Base-by-base conservation (phyloP, 225 moss, liverwort and hornwort genomes). In the Lunularia cruciata region DNA sequence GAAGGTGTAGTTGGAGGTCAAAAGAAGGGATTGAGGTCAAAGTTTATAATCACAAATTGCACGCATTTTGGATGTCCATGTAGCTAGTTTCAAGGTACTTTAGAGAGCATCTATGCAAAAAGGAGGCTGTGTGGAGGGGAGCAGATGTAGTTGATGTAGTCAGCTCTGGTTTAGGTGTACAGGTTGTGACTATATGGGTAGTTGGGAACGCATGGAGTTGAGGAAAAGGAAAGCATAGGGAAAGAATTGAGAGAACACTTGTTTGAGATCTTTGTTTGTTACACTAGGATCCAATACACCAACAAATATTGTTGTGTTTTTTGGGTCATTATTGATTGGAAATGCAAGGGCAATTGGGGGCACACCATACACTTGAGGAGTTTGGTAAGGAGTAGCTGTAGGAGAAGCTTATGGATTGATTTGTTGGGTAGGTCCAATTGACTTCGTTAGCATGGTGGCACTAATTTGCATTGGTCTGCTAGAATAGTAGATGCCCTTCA, bases 221-320 rank as follows among this genome's bases (percentile, higher is more conserved):
- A 60, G 13, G 51, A 38, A 57, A 28, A 20, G n/a, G 12, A 22
- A 32, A 19, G 31, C 55, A 9, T 55, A 64, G 27, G 25, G 30
- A 8, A 32, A 49, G 16, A 0, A 11, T 3, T 69, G 69, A 63
- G 53, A 69, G 61, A 35, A 7, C 39, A 98, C 92, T 43, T 82
- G 78, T 79, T 86, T 92, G 60, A 98, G 79, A 69, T 98, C 96
- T 75, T 98, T 93, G 72, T 98, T 93, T 23, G 90, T 88, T 0
- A 98, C 90, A 66, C 85, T 91, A 25, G 96, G 93, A 72, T 98
- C 96, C 67, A 98, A 81, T 38, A 92, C 96, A 77, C 96, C 96
- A 1, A 98, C 96, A 73, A 98, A 98, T 87, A 98, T 93, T 43
- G 96, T 98, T 32, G 96, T 93, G 73, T 98, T 98, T 84, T 92